Percentiles rank a stretch among this genome's conserved stretches.
Evolutionary conservation across 305 asterid genomes (phyloP).

Genomic region (Fraxinus ornus): DNA sequence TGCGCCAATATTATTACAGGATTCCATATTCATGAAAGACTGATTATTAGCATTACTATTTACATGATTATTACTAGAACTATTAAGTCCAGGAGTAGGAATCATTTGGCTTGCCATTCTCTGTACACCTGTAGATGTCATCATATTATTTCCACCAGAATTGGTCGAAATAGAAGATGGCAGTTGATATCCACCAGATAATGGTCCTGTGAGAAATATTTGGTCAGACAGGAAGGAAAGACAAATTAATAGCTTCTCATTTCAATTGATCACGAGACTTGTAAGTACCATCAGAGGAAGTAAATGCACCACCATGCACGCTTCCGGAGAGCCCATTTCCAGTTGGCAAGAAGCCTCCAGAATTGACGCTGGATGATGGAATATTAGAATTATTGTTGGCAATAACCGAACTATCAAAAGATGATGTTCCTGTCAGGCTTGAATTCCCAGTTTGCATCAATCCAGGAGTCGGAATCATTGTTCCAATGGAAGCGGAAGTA

Average conservation of each 20-base stretch:
- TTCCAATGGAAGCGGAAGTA: slow-evolving; percentile 62
- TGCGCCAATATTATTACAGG: slow-evolving; percentile 53
- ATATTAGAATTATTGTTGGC: slow-evolving; percentile 45
- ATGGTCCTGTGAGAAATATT: slow-evolving; percentile 36
- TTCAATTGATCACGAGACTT: slow-evolving; percentile 1
- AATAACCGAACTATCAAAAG: slow-evolving; percentile 56
- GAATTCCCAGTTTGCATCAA: slow-evolving; percentile 70
- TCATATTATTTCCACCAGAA: slow-evolving; percentile 62
- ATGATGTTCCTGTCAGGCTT: slow-evolving; percentile 47
- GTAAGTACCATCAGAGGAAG: slow-evolving; percentile 40
- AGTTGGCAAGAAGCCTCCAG: slow-evolving; percentile 58
- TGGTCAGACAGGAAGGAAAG: slow-evolving; percentile 21
- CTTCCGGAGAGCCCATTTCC: slow-evolving; percentile 39
- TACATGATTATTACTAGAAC: slow-evolving; percentile 39
- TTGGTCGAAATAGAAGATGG: slow-evolving; percentile 50
- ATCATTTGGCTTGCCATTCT: slow-evolving; percentile 90
- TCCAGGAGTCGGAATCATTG: slow-evolving; percentile 99
- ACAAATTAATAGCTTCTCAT: background rate
- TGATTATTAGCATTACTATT: slow-evolving; percentile 47
- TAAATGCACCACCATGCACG: slow-evolving; percentile 38
- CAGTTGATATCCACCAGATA: slow-evolving; percentile 66
- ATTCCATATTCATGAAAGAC: slow-evolving; percentile 54
- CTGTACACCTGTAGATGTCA: slow-evolving; percentile 60
- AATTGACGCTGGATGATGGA: slow-evolving; percentile 55
- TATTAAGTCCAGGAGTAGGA: slow-evolving; percentile 88